Conservation (phyloP, 768 basidiomycete genomes). For the Kondoa malvinella region DNA sequence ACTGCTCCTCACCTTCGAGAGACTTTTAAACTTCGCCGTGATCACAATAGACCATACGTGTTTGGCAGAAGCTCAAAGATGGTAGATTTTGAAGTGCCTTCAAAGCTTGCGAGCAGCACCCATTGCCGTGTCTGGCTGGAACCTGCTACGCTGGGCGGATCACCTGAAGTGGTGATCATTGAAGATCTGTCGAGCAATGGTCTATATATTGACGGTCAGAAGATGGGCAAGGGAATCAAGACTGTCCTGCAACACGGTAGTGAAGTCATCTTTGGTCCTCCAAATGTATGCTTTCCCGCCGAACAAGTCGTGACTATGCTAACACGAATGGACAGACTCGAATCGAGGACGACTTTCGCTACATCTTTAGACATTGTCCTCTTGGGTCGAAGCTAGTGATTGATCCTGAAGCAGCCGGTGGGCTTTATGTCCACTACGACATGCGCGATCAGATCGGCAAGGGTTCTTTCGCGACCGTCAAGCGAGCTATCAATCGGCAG, state of each 20-base stretch:
- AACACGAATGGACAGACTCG: background rate
- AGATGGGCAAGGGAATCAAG: slow-evolving; percentile 43
- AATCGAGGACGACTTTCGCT: slow-evolving; percentile 18
- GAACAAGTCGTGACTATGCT: background rate
- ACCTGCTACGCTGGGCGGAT: background rate
- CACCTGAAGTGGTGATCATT: slow-evolving; percentile 4
- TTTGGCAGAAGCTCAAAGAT: background rate
- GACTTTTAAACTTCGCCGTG: background rate
- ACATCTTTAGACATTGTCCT: slow-evolving; percentile 14
- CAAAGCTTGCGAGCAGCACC: background rate
- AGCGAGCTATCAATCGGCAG: slow-evolving; percentile 54
- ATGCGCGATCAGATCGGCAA: slow-evolving; percentile 45
- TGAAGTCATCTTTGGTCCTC: slow-evolving; percentile 64
- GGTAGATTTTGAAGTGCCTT: background rate
- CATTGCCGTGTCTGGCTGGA: slow-evolving; percentile 16
- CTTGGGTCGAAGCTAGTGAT: slow-evolving; percentile 19
- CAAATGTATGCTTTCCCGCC: slow-evolving; percentile 29
- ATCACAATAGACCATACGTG: background rate
- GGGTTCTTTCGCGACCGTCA: slow-evolving; percentile 80
- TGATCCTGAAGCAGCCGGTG: slow-evolving; percentile 29
- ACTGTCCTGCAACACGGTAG: slow-evolving; percentile 57
- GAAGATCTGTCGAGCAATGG: slow-evolving; percentile 17
- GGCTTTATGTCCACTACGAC: slow-evolving; percentile 34
- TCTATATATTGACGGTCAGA: slow-evolving; percentile 26
- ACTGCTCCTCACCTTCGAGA: background rate